Evolutionary conservation across 1,284 basidiomycete genomes (phyloP).

Genomic region (Phlebopus sp.): DNA sequence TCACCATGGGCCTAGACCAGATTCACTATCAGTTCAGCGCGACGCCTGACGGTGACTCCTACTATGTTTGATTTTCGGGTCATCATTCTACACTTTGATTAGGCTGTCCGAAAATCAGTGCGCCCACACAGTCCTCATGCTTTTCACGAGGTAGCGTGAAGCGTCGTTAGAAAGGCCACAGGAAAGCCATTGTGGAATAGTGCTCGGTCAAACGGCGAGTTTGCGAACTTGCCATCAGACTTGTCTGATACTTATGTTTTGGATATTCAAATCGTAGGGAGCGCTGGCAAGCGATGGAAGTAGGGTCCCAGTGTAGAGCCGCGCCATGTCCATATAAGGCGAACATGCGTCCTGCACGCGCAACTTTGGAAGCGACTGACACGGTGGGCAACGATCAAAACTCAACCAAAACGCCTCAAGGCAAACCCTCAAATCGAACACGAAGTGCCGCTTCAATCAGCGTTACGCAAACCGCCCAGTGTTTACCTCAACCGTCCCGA

Average conservation of each 20-base stretch:
- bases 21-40: conserved; percentile 1
- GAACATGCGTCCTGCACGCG: conserved; percentile 31
- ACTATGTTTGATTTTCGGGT: conserved; percentile 12
- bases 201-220: neutral
- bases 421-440: conserved; percentile 14
- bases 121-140: neutral
- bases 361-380: conserved; percentile 17
- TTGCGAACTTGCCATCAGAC: neutral
- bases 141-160: neutral
- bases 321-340: conserved; percentile 19
- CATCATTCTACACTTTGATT: neutral
- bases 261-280: conserved; percentile 5
- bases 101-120: neutral
- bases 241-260: conserved; percentile 1
- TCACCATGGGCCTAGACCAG: conserved; percentile 15
- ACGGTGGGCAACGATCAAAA: conserved; percentile 18
- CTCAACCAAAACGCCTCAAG: conserved; percentile 26
- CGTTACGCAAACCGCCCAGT: conserved; percentile 17
- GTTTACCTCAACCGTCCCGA: conserved; percentile 30
- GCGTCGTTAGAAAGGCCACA: neutral
- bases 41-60: neutral
- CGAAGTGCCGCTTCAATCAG: conserved; percentile 20
- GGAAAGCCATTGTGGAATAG: neutral
- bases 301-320: conserved; percentile 4
- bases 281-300: conserved; percentile 15